Evolutionary conservation across 306 rosid genomes (phyloP), one percentile per base, ranked within the genome.

Genomic region (Oemleria cerasiformis): DNA sequence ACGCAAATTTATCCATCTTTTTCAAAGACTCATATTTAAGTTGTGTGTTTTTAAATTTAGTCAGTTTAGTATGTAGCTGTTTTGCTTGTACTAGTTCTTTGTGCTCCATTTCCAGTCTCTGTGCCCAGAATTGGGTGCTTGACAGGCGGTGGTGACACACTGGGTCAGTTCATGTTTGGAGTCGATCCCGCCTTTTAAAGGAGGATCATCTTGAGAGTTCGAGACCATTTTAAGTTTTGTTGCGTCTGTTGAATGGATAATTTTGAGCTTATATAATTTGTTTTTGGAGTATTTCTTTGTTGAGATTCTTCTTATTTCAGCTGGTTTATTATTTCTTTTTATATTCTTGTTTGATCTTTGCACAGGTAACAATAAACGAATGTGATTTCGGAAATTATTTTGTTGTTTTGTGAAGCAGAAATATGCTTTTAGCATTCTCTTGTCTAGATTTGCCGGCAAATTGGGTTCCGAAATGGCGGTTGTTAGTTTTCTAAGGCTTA

Each of bases 111-210:
- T 50, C 66, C 15, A 16, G 45, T 41, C 20, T 61, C 19, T 25
- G 50, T 9, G 23, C 54, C 25, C 78, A 78, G 78, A 57, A 73
- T 16, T 73, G 82, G 82, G 82, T 72, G 69, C 81, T 77, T 7
- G 81, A 71, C 67, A 51, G 76, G 60, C 76, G 76, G 81, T 70
- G 81, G 76, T 60, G 66, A 43, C 75, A 3, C 39, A 44, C 10
- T 47, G 56, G 11, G 36, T 30, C 36, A 30, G 6, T 6, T 58
- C 34, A 23, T 56, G 43, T 7, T 16, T 39, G 9, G 20, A 21
- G 71, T 73, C 7, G 23, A 20, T 67, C 11, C n/a, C n/a, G 3
- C 40, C 71, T 45, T 44, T 56, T 9, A 6, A 13, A 7, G 23
- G 40, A 30, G 57, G 75, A 34, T 58, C 58, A 44, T 58, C 54